These are phyloP conservation scores for Leucaena leucocephala DNA, from an alignment of 306 rosid species.

Conservation along the genomic window DNA sequence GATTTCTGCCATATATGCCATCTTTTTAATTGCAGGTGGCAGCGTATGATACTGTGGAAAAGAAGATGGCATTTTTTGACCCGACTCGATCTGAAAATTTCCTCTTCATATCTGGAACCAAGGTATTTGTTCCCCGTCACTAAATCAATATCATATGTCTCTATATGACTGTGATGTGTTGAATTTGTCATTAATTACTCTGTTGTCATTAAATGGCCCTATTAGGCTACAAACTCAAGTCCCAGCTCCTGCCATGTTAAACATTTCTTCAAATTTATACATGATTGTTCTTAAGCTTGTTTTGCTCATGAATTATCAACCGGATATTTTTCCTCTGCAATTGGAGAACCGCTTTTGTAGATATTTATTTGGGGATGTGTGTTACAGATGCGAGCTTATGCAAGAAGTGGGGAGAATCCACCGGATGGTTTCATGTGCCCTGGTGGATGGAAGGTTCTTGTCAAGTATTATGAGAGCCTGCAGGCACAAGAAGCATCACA, in stretches of 20 bases:
- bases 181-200: conserved; percentile 4
- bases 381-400: conserved; percentile 83
- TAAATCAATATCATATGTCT: conserved; percentile 10
- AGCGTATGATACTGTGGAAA: conserved; percentile 77
- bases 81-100: conserved; percentile 84
- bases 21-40: conserved; percentile 72
- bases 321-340: conserved; percentile 1
- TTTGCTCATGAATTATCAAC: background rate
- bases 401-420: conserved; percentile 85
- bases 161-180: conserved; percentile 2
- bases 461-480: conserved; percentile 77
- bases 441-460: conserved; percentile 91
- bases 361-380: conserved; percentile 20
- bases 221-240: background rate
- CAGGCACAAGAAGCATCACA: conserved; percentile 65
- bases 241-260: background rate
- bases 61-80: conserved; percentile 95
- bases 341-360: background rate
- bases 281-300: background rate
- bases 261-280: background rate
- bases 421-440: conserved; percentile 99
- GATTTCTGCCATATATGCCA: conserved; percentile 7
- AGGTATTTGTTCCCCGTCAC: conserved; percentile 53
- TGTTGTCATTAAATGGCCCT: background rate
- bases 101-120: conserved; percentile 96